Evolutionary conservation across 2,329 filamentous ascomycete genomes (phyloP).

Genomic region (Fusarium sacchari): DNA sequence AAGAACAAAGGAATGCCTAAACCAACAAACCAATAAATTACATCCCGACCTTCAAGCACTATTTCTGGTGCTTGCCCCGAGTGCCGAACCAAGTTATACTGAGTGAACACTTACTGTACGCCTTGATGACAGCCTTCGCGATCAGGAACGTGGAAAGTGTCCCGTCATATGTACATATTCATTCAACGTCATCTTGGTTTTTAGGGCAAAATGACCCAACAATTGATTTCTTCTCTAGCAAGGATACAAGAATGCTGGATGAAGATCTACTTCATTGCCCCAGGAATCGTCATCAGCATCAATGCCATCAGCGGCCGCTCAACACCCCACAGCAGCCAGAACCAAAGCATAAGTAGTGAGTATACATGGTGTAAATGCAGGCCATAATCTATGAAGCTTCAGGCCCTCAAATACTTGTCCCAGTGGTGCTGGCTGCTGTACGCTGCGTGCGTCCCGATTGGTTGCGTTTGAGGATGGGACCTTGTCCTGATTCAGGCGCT

Average conservation of each 20-base stretch:
- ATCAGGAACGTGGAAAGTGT: not conserved
- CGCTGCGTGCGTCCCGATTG: not conserved
- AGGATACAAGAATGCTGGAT: not conserved
- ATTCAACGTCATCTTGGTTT: no score
- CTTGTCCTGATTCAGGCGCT: not conserved
- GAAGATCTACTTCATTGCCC: not conserved
- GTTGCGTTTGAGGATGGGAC: not conserved
- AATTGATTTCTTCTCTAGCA: not conserved
- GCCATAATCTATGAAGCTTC: not conserved
- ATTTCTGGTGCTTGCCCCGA: no score
- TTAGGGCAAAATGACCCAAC: not conserved
- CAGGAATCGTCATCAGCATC: not conserved
- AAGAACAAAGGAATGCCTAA: not conserved
- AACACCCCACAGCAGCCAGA: rapidly evolving
- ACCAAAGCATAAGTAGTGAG: not conserved
- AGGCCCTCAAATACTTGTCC: not conserved
- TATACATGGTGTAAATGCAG: not conserved
- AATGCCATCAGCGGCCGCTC: not conserved
- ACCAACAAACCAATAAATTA: rapidly evolving
- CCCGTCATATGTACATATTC: rapidly evolving
- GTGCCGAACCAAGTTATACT: not conserved
- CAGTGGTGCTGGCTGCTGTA: not conserved
- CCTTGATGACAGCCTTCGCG: no score
- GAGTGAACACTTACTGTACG: not conserved
- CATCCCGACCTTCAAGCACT: rapidly evolving